Evolutionary conservation across 345 rosid genomes (phyloP).

Genomic region (Nephelium lappaceum): DNA sequence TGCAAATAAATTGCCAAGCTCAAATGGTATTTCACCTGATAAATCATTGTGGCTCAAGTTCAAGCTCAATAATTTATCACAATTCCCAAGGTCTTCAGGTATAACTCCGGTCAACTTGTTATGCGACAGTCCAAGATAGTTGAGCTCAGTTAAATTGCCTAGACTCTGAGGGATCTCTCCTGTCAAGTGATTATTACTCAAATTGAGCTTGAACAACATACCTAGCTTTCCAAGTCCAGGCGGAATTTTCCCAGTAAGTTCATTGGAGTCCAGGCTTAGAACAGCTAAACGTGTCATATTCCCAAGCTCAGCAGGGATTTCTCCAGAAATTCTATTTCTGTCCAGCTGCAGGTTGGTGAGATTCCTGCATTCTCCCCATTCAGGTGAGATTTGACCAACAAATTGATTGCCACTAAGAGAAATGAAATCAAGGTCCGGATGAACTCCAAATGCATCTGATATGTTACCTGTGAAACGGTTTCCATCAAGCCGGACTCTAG

Average conservation of each 20-base stretch:
- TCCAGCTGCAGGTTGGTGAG: conserved; percentile 57
- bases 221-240: conserved; percentile 47
- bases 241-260: conserved; percentile 55
- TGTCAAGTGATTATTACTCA: conserved; percentile 54
- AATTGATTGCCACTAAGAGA: conserved; percentile 52
- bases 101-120: conserved; percentile 47
- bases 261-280: conserved; percentile 49
- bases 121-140: conserved; percentile 48
- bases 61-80: conserved; percentile 41
- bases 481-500: conserved; percentile 45
- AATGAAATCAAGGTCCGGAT: conserved; percentile 42
- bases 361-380: conserved; percentile 64
- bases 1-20: conserved; percentile 42
- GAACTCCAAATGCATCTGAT: conserved; percentile 54
- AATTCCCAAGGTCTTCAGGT: conserved; percentile 43
- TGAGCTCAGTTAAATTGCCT: conserved; percentile 35
- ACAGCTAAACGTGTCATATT: conserved; percentile 38
- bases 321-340: conserved; percentile 54
- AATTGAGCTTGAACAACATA: conserved; percentile 40
- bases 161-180: conserved; percentile 46
- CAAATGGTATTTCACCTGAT: conserved; percentile 49
- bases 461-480: conserved; percentile 62
- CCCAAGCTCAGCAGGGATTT: conserved; percentile 58
- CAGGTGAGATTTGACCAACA: conserved; percentile 49
- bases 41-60: conserved; percentile 61